These are phyloP conservation scores for Penicillium coffeae DNA, from an alignment of 495 filamentous ascomycete genomes.

Conservation along the genomic window DNA sequence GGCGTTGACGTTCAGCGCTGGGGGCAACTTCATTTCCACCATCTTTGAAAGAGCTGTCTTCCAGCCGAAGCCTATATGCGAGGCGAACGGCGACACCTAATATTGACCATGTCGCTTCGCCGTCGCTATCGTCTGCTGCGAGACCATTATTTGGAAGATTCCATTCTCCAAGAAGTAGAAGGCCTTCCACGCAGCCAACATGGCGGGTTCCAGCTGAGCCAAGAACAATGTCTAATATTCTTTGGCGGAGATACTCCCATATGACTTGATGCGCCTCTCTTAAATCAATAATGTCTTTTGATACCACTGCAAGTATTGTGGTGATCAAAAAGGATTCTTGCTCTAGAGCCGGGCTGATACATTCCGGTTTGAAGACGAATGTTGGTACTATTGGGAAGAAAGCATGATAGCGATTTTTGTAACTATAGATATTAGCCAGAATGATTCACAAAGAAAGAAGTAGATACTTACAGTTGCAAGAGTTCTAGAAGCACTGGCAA, in stretches of 20 bases:
- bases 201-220: background rate
- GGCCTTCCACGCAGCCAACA: conserved; percentile 11
- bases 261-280: background rate
- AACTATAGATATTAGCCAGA: too few species aligned
- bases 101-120: conserved; percentile 5
- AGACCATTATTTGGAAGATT: background rate
- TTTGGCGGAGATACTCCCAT: conserved; percentile 2
- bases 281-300: background rate
- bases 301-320: conserved; percentile 4
- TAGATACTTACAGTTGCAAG: too few species aligned
- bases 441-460: too few species aligned
- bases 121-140: conserved; percentile 3
- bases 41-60: conserved; percentile 6
- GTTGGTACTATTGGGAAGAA: conserved; percentile 9
- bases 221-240: conserved; percentile 7
- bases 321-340: conserved; percentile 7
- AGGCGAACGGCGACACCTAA: conserved; percentile 7
- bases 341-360: background rate
- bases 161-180: conserved; percentile 12
- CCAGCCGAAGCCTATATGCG: conserved; percentile 9
- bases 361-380: background rate
- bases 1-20: background rate
- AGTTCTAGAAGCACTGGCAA: too few species aligned
- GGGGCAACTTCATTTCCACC: background rate
- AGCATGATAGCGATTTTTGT: conserved; percentile 5